Evolutionary conservation across 176 grass and related monocot genomes (phyloP), one percentile per base, ranked within the genome.

Genomic region (Aegilops longissima): DNA sequence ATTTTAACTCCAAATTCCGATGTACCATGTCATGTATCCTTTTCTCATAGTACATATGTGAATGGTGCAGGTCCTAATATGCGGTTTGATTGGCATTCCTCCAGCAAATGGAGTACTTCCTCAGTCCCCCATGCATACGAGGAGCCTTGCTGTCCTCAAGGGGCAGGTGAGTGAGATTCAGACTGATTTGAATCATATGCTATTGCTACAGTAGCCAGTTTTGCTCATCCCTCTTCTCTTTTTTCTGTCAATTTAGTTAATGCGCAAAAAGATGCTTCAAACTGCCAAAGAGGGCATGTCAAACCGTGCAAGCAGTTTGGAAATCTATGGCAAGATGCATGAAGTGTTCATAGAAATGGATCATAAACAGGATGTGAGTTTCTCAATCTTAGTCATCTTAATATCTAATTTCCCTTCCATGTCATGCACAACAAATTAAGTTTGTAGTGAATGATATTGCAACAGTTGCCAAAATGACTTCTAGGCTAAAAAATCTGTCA

Each of bases 51-150:
- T 80, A 39, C 8, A 42, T 42, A 80, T 83, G 76, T 58, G 80
- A 88, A 84, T 61, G 44, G 17, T 74, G 64, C 52, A 98, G 96
- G 93, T 98, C 77, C 69, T 98, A 62, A 49, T 91, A 25, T 98
- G 96, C 47, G 96, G 96, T 47, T 84, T 98, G 70, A 80, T 98
- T 82, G 96, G 93, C 9, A 92, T 98, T 73, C 96, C 96, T 82
- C 96, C 96, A 82, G 91, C 96, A 72, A 98, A 98, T 80, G 96
- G 96, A 69, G 93, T 98, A 63, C 90, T 98, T 87, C 93, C 93
- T 79, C 96, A 98, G 82, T 98, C 96, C 24, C 96, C 96, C 18
- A 98, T 98, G 96, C 96, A 98, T 82, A 98, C 93, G 21, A 98
- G 78, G 76, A 96, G 96, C 54, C 93, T 98, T 66, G 90, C 93